These are phyloP conservation scores for Schoenoplectus tabernaemontani DNA, from an alignment of 202 grass and related monocot genomes.

Conservation along the genomic window DNA sequence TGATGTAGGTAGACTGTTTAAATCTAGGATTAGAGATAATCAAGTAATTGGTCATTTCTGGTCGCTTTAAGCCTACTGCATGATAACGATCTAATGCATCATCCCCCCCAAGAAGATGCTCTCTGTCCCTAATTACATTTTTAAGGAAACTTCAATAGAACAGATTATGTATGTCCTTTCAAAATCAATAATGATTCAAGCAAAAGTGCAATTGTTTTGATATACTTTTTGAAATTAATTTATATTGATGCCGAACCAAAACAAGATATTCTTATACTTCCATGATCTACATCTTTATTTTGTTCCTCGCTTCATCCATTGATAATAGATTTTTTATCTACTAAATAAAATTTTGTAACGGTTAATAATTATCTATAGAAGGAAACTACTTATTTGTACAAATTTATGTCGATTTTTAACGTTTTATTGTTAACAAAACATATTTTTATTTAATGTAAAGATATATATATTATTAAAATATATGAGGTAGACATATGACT, in stretches of 20 bases:
- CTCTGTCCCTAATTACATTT: neutral
- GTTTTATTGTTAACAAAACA: neutral
- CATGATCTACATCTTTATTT: neutral
- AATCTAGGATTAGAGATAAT: neutral
- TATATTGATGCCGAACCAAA: neutral
- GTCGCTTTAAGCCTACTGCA: conserved; percentile 5
- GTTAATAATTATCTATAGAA: neutral
- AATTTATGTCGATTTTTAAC: neutral
- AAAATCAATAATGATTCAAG: neutral
- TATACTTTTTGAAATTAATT: too few relatives aligned
- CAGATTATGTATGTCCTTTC: neutral
- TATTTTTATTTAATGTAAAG: too few relatives aligned
- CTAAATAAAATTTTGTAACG: neutral
- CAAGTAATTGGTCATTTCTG: neutral
- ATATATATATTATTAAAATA: too few relatives aligned
- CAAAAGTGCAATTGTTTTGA: too few relatives aligned
- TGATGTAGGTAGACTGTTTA: conserved; percentile 11
- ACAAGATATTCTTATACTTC: neutral
- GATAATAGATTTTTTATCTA: neutral
- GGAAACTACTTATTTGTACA: neutral
- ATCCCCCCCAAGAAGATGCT: neutral
- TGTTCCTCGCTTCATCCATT: neutral
- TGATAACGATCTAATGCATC: conserved; percentile 16
- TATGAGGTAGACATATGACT: too few relatives aligned
- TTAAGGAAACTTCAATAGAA: neutral